These are phyloP conservation scores for Aspergillus oerlinghausenensis DNA, from an alignment of 2,329 filamentous ascomycete genomes.

Conservation along the genomic window DNA sequence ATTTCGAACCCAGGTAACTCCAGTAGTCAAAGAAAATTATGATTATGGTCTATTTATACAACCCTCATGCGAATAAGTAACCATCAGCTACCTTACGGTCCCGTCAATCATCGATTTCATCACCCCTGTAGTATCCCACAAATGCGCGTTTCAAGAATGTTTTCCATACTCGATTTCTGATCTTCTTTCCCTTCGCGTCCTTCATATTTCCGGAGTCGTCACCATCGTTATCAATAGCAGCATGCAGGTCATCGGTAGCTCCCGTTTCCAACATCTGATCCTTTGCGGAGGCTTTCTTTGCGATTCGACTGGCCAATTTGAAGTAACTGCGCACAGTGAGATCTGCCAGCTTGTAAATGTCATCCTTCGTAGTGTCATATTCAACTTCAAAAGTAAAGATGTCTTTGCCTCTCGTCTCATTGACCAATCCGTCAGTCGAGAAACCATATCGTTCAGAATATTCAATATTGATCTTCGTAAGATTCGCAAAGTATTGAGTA, in stretches of 20 bases:
- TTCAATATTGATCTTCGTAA: conserved; percentile 83
- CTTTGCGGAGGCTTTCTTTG: conserved; percentile 37
- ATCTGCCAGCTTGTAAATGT: conserved; percentile 70
- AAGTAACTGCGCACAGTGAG: conserved; percentile 80
- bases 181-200: conserved; percentile 35
- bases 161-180: conserved; percentile 65
- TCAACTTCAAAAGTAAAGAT: conserved; percentile 76
- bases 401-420: conserved; percentile 50
- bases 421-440: conserved; percentile 36
- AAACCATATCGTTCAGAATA: conserved; percentile 32
- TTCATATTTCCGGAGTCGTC: conserved; percentile 28
- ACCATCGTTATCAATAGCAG: background rate
- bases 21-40: background rate
- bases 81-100: background rate
- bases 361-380: conserved; percentile 77
- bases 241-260: conserved; percentile 8
- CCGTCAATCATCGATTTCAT: conserved; percentile 52
- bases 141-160: conserved; percentile 76
- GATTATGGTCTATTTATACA: background rate
- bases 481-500: conserved; percentile 88
- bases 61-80: background rate
- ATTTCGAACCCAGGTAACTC: background rate
- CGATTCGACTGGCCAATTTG: conserved; percentile 74
- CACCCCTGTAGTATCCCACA: conserved; percentile 64
- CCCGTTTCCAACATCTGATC: conserved; percentile 20